A percentile compares a stretch with the other conserved stretches of the same genome.
Conservation (phyloP, 164 flowering plant genomes). For the Berberis thunbergii region DNA sequence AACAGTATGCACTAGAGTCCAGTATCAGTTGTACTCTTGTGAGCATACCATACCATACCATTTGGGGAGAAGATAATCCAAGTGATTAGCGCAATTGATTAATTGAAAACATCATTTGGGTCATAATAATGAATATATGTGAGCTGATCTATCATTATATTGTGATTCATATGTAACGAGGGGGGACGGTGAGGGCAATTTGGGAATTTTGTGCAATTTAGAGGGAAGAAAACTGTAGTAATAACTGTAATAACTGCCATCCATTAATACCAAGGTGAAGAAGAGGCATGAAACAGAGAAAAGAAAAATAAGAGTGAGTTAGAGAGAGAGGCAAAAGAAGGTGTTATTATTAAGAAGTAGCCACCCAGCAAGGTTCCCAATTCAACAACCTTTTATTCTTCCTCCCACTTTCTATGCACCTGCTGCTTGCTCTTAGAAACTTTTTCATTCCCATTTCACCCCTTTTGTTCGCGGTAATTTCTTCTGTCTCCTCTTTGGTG, state of each 20-base stretch:
- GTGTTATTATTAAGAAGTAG: slow-evolving; percentile 22
- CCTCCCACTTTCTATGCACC: slow-evolving; percentile 50
- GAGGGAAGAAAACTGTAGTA: slow-evolving; percentile 8
- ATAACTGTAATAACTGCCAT: slow-evolving; percentile 36
- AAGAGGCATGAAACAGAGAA: neutral
- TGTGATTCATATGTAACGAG: too few relatives aligned
- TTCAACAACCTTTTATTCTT: slow-evolving; percentile 29
- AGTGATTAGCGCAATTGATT: too few relatives aligned
- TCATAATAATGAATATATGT: too few relatives aligned
- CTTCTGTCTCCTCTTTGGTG: slow-evolving; percentile 24
- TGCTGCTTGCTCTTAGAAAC: slow-evolving; percentile 33
- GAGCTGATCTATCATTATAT: too few relatives aligned
- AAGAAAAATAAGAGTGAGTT: neutral
- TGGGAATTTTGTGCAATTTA: neutral
- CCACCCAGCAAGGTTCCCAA: slow-evolving; percentile 42
- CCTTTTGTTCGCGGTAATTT: slow-evolving; percentile 17
- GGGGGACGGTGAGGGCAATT: too few relatives aligned
- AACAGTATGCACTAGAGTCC: too few relatives aligned
- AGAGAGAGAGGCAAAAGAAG: slow-evolving; percentile 12
- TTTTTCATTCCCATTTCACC: slow-evolving; percentile 33
- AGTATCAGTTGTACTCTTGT: too few relatives aligned
- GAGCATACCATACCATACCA: too few relatives aligned
- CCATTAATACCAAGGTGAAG: slow-evolving; percentile 2
- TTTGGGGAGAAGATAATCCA: too few relatives aligned
- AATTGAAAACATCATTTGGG: too few relatives aligned